Percentiles rank a stretch among this genome's conserved stretches.
Conservation (phyloP, 2,329 filamentous ascomycete species). For the Incumbomyces delicatus region DNA sequence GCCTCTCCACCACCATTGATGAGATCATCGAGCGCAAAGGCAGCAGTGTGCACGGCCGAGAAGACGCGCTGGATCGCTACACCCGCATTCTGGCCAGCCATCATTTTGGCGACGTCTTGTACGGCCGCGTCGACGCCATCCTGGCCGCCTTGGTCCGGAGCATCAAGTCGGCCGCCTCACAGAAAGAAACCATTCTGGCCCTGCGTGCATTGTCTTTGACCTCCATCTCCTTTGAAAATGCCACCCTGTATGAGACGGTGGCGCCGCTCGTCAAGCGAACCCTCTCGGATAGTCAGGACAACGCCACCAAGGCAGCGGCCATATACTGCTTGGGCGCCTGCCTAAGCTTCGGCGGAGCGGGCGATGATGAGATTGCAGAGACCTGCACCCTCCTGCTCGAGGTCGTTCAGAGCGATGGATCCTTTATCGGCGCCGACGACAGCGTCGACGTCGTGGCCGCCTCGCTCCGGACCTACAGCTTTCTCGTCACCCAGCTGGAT, state of each 20-base stretch:
- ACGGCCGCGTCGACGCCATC: constrained; percentile 50
- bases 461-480: constrained; percentile 68
- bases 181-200: constrained; percentile 59
- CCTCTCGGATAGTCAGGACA: constrained; percentile 58
- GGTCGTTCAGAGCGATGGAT: constrained; percentile 70
- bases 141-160: constrained; percentile 58
- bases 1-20: constrained; percentile 56
- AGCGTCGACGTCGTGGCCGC: constrained; percentile 61
- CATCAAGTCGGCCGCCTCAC: constrained; percentile 57
- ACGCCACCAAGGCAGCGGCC: constrained; percentile 55
- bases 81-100: constrained; percentile 58
- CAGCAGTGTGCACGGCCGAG: constrained; percentile 61
- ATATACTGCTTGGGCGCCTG: constrained; percentile 66
- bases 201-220: constrained; percentile 64
- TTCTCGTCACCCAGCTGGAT: constrained; percentile 67
- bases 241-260: constrained; percentile 56
- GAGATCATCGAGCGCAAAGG: constrained; percentile 70
- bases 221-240: constrained; percentile 55
- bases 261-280: constrained; percentile 49
- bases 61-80: constrained; percentile 53
- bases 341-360: constrained; percentile 65
- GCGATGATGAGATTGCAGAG: constrained; percentile 57
- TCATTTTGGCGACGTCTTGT: constrained; percentile 55
- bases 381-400: constrained; percentile 67
- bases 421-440: constrained; percentile 60